Base-by-base conservation (phyloP, 2,329 filamentous ascomycete genomes). In the Metarhizium guizhouense region DNA sequence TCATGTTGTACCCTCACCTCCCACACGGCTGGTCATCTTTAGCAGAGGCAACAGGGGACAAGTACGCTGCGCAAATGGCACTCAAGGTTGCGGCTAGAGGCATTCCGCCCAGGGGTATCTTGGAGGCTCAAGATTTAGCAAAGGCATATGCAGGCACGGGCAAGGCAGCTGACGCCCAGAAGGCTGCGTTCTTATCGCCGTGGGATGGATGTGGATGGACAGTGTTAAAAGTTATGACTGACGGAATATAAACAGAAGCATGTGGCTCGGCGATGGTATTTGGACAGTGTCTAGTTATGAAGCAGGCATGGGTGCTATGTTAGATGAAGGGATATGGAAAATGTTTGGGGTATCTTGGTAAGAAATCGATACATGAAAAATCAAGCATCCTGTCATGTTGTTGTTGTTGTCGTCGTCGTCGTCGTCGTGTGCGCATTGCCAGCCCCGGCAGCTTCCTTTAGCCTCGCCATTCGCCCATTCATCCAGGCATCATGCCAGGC, bases 1-100 rank as follows among this genome's bases (percentile, higher is more conserved):
- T 96, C 18, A 87, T 96, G 81, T 78, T 96, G 25, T 81, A 88
- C 51, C 94, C 94, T 0, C 79, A 86, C 56, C 80, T 91, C 56
- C 84, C 91, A 0, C 82, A 88, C 53, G 89, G 90, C 0, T 99
- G 94, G 94, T 80, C 83, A 47, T 79, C 87, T 52, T 75, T 97
- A 29, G 84, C 88, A 0, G 78, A 83, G 42, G 69, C 81, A 0
- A 80, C 79, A 0, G 81, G 78, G 2, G 72, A 75, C 53, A 72
- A 74, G n/a, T 73, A 78, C 55, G 72, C 77, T 0, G 86, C 88
- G 3, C 83, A 88, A 61, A 91, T 96, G 84, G 89, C 91, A 2
- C 76, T 95, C 58, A 80, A 85, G 65, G 89, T 91, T n/a, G 91
- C 92, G 0, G 66, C 81, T 42, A 84, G 85, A 62, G 84, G 82